Evolutionary conservation across 1,284 basidiomycete genomes (phyloP), one percentile per base, ranked within the genome.

Genomic region (Cutaneotrichosporon mucoides): DNA sequence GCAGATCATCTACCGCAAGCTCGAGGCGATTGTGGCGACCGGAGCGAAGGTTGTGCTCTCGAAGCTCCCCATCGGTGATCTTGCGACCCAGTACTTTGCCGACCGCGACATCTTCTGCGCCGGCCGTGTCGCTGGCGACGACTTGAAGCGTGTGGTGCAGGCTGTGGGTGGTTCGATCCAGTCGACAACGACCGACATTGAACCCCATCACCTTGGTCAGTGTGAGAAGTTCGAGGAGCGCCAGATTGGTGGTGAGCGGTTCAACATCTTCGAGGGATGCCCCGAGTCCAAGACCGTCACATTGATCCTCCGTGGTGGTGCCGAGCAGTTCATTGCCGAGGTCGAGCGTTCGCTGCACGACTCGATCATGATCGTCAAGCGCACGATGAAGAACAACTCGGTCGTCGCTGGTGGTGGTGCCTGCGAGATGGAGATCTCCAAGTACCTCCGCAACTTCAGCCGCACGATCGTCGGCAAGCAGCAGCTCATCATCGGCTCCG

Each of bases 41-140:
- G 96, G 94, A 37, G 96, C 96, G 47, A 94, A 96, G 78, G 92
- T 99, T 60, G 94, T 99, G 34, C 84, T 99, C 58, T 97, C 93
- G 79, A 97, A 98, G 79, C 85, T 99, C 33, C 96, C 96, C 6
- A 99, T 99, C 69, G 96, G 96, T 48, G 96, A 99, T 81, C 82
- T 99, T 49, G 96, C 96, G 4, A 99, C 96, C 3, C 96, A 99
- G 76, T 99, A 94, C 88, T 99, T 99, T 76, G 95, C 96, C 50
- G 96, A 99, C 81, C 88, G 96, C 49, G 89, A 97, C 75, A 98
- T 99, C 72, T 99, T 99, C 84, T 99, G 96, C 69, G 96, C 96
- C 58, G 96, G 96, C 53, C 90, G 96, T 61, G 96, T 99, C 34
- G 85, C 88, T 33, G 86, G 87, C 4, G 92, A 86, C 53, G 96